Conservation (phyloP, 306 rosid genomes). For the Gynostemma pentaphyllum region DNA sequence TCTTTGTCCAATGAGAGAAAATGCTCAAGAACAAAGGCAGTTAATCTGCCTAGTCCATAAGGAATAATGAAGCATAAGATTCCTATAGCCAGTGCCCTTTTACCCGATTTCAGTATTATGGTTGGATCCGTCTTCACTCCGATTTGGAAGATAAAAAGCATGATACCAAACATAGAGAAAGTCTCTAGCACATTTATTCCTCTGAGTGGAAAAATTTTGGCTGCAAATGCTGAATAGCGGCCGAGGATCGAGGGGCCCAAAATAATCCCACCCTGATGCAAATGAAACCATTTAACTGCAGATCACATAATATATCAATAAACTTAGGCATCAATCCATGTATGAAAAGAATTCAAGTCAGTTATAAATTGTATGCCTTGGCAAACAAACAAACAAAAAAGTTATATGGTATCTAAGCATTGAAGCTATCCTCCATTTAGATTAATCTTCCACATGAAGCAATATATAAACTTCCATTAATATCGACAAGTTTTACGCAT, state of each 20-base stretch:
- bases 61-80: conserved; percentile 50
- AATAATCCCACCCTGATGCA: conserved; percentile 43
- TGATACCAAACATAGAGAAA: conserved; percentile 34
- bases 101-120: conserved; percentile 24
- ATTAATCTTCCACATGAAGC: neutral
- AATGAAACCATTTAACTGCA: conserved; percentile 2
- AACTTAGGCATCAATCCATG: neutral
- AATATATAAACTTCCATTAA: neutral
- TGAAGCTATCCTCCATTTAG: neutral
- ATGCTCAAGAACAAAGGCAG: conserved; percentile 14
- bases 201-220: conserved; percentile 35
- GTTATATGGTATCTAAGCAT: too few species aligned
- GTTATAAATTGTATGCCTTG: neutral
- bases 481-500: neutral
- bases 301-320: neutral
- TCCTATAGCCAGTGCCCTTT: conserved; percentile 30
- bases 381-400: neutral
- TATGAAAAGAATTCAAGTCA: neutral
- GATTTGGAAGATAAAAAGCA: conserved; percentile 33
- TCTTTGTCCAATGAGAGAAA: neutral
- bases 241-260: conserved; percentile 67
- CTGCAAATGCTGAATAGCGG: conserved; percentile 18
- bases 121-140: conserved; percentile 51
- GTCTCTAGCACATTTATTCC: conserved; percentile 38
- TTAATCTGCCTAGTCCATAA: conserved; percentile 19